Base-by-base conservation (phyloP, 768 basidiomycete species). In the Postia placenta region DNA sequence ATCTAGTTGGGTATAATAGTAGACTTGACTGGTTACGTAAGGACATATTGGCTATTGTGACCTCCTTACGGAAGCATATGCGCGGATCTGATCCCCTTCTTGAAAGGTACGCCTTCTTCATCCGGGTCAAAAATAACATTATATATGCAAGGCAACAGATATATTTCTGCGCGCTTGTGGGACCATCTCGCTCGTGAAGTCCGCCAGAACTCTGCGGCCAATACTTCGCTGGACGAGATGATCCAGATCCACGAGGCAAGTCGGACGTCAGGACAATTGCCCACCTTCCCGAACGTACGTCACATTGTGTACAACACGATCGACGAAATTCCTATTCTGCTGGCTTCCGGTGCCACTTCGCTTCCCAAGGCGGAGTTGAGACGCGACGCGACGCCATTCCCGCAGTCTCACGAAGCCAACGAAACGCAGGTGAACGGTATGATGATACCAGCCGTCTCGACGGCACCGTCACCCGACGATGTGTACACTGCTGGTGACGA, bases 311-410 rank as follows among this genome's bases (percentile, higher is more conserved):
- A 60, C 56, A 42, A 54, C 14, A 48, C 56, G 2, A 48, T 57
- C 4, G 62, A 57, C 2, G 66, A 71, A 4, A 60, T 74, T 14
- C 65, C 63, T 0, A 39, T 40, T 11, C 46, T 71, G 19, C 45
- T 73, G 6, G 53, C 56, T 11, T 38, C 58, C 12, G 54, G 45
- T 14, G 49, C 53, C 2, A 23, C 37, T n/a, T 56, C 43, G 20
- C 19, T 42, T 1, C 49, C 56, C 33, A 55, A 48, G 6, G 53
- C 57, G 2, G 44, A 54, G 7, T n/a, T n/a, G n/a, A n/a, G n/a
- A n/a, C n/a, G n/a, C n/a, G n/a, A n/a, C n/a, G n/a, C n/a, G n/a
- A n/a, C n/a, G n/a, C n/a, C n/a, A n/a, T n/a, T n/a, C n/a, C n/a
- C n/a, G n/a, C n/a, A n/a, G n/a, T n/a, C n/a, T n/a, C n/a, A n/a